These are phyloP conservation scores for Scutellaria galericulata DNA, from an alignment of 257 asterid genomes.

Conservation along the genomic window DNA sequence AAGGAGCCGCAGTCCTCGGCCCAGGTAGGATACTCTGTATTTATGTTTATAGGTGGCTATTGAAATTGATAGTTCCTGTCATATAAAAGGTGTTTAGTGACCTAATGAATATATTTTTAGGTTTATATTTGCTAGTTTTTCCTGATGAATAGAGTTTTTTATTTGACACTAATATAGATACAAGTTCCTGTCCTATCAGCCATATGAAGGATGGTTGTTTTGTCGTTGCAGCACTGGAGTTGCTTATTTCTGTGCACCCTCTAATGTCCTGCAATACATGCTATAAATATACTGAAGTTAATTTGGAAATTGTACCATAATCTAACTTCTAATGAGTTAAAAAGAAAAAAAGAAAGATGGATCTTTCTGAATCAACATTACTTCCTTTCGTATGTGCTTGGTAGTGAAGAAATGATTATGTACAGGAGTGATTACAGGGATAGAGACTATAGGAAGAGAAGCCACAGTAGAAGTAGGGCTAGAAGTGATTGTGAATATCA, in stretches of 20 bases:
- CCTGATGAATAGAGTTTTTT: neutral
- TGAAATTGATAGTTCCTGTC: neutral
- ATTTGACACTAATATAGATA: neutral
- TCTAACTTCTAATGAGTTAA: neutral
- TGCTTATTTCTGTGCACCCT: neutral
- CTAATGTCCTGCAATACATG: neutral
- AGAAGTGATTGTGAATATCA: slow-evolving; percentile 71
- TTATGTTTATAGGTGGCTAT: neutral
- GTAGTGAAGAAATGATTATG: slow-evolving; percentile 31
- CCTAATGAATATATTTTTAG: neutral
- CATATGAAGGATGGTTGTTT: too few relatives aligned
- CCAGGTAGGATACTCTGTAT: slow-evolving; percentile 56
- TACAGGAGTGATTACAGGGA: slow-evolving; percentile 62
- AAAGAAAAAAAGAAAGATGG: neutral
- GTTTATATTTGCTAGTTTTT: neutral
- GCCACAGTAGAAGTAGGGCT: slow-evolving; percentile 81
- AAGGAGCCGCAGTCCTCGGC: slow-evolving; percentile 93
- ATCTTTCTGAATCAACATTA: neutral
- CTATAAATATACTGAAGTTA: neutral
- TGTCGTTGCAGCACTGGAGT: neutral
- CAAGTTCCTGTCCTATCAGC: too few relatives aligned
- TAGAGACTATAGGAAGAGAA: slow-evolving; percentile 68
- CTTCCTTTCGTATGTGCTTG: neutral
- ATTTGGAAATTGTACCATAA: neutral
- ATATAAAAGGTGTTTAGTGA: neutral